These are phyloP conservation scores for Thermothelomyces thermophilus DNA, from an alignment of 2,329 filamentous ascomycete species.

Conservation along the genomic window DNA sequence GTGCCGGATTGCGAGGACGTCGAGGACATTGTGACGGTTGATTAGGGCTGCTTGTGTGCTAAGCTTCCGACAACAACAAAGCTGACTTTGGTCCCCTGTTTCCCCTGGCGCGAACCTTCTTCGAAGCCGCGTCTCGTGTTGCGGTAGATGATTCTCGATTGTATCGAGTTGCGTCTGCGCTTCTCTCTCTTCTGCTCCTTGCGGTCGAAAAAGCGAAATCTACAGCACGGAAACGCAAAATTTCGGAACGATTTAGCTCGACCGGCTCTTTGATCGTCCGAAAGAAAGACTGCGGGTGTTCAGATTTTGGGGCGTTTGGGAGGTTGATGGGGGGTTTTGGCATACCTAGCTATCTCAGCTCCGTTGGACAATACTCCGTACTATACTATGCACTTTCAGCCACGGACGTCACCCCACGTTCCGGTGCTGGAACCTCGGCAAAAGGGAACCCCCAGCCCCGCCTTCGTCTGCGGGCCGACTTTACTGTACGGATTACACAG, in stretches of 20 bases:
- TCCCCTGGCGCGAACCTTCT: neutral
- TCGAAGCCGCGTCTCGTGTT: neutral
- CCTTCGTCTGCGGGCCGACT: slow-evolving; percentile 4
- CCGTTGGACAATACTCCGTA: too few relatives aligned
- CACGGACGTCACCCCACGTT: slow-evolving; percentile 16
- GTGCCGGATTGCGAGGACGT: slow-evolving; percentile 28
- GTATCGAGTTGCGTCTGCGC: neutral
- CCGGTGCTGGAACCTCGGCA: slow-evolving; percentile 23
- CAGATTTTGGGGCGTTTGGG: slow-evolving; percentile 2
- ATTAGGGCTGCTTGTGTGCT: neutral
- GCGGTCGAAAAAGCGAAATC: neutral
- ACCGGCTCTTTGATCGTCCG: neutral
- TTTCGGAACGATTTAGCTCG: neutral
- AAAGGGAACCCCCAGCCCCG: slow-evolving; percentile 17
- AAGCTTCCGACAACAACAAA: neutral
- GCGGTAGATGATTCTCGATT: neutral
- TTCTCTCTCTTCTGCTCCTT: too few relatives aligned
- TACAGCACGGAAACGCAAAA: neutral
- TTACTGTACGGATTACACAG: neutral
- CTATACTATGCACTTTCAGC: too few relatives aligned
- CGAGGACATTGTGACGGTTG: slow-evolving; percentile 20
- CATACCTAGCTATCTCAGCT: too few relatives aligned
- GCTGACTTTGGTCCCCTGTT: neutral
- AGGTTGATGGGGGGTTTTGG: slow-evolving; percentile 1
- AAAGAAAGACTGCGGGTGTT: neutral